Conservation (phyloP, 768 basidiomycete genomes). For the Podaxis rugospora region DNA sequence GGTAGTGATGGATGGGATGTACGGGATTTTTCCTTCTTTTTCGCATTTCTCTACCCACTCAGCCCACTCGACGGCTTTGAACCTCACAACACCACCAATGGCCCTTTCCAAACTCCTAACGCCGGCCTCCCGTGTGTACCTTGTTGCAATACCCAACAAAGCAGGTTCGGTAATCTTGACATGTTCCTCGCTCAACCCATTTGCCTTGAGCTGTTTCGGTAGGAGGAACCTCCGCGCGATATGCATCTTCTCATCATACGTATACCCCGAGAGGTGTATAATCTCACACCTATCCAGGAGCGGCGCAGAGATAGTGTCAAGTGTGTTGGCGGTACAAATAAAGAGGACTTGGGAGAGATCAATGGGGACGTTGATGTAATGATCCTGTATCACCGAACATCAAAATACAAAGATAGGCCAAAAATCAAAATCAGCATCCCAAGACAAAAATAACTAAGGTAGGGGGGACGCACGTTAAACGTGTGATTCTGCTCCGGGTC, state of each 20-base stretch:
- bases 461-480: constrained; percentile 40
- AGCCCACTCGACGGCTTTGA: constrained; percentile 90
- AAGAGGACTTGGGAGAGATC: constrained; percentile 88
- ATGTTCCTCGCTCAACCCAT: constrained; percentile 62
- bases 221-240: constrained; percentile 86
- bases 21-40: constrained; percentile 15
- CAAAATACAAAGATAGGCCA: background rate
- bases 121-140: constrained; percentile 88
- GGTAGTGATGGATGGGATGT: background rate
- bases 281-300: constrained; percentile 88
- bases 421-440: background rate
- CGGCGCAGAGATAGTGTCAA: constrained; percentile 86
- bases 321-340: constrained; percentile 88
- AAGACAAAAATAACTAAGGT: background rate
- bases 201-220: constrained; percentile 81
- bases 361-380: constrained; percentile 86
- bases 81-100: constrained; percentile 83
- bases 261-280: constrained; percentile 76
- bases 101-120: constrained; percentile 88
- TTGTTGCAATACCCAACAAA: constrained; percentile 65
- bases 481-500: constrained; percentile 92
- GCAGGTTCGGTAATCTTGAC: constrained; percentile 67
- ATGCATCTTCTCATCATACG: constrained; percentile 86
- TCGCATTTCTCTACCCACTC: constrained; percentile 48
- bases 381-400: constrained; percentile 45